These are phyloP conservation scores for Fusarium napiforme DNA, from an alignment of 2,329 filamentous ascomycete species.

Conservation along the genomic window DNA sequence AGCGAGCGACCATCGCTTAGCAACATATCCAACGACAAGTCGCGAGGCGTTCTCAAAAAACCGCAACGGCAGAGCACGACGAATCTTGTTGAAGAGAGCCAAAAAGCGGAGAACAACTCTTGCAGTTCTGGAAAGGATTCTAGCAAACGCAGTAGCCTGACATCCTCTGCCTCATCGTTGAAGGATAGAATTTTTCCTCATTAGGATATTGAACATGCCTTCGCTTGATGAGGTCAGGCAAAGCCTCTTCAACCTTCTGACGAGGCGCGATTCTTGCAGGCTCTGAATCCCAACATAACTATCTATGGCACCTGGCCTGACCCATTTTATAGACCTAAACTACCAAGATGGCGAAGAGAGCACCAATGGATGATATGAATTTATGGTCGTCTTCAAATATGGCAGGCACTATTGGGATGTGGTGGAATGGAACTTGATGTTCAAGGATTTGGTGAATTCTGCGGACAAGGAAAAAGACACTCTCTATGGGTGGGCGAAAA, in stretches of 20 bases:
- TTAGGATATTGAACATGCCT: not conserved
- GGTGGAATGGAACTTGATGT: not conserved
- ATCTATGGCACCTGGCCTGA: not conserved
- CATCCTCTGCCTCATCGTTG: constrained; percentile 41
- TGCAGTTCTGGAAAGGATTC: constrained; percentile 38
- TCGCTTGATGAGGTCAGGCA: not conserved
- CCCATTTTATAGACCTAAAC: not conserved
- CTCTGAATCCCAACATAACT: not conserved
- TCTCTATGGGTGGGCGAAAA: constrained; percentile 1
- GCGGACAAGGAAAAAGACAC: constrained; percentile 2
- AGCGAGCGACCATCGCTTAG: constrained; percentile 44
- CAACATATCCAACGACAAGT: constrained; percentile 24
- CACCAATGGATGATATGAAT: not conserved
- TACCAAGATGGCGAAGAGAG: not conserved
- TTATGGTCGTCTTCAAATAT: not conserved
- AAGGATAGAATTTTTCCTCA: constrained; percentile 43
- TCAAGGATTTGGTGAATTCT: not conserved
- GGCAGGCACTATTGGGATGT: not conserved
- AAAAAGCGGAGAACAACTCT: constrained; percentile 39
- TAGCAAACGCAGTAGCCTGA: constrained; percentile 38
- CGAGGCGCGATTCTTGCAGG: not conserved
- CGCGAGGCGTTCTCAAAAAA: constrained; percentile 53
- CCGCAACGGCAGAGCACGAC: constrained; percentile 46
- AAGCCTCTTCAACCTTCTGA: not conserved
- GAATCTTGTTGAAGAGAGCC: constrained; percentile 39